phyloP scores from a whole-genome alignment of 1,284 basidiomycete species.

The Neolentinus lepideus region DNA sequence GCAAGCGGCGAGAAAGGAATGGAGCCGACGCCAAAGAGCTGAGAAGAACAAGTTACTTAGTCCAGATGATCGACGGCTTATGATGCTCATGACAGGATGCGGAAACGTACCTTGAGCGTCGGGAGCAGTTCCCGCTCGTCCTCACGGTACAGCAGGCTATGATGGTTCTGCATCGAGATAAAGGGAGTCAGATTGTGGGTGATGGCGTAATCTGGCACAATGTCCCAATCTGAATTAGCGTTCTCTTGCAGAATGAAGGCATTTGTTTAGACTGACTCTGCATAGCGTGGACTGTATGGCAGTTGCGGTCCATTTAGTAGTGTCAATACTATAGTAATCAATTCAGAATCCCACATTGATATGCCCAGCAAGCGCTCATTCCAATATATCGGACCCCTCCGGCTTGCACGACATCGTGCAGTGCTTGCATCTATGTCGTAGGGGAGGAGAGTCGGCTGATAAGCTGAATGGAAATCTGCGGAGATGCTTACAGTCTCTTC shows the following conservation, averaged over 20 bases:
- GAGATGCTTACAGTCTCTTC: constrained; percentile 19
- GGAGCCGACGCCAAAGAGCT: constrained; percentile 28
- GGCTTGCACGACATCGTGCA: constrained; percentile 28
- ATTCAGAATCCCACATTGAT: constrained; percentile 21
- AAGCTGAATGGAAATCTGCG: neutral
- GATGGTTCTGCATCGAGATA: constrained; percentile 48
- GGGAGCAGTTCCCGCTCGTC: constrained; percentile 47
- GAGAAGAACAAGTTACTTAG: constrained; percentile 18
- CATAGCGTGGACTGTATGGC: constrained; percentile 11
- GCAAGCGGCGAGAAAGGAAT: constrained; percentile 34
- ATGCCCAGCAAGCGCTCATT: constrained; percentile 32
- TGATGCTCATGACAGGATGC: constrained; percentile 9
- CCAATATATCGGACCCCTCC: constrained; percentile 29
- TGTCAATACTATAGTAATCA: neutral
- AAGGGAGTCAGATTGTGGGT: constrained; percentile 36
- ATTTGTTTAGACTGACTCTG: constrained; percentile 26
- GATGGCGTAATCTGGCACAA: constrained; percentile 22
- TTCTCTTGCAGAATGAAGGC: neutral
- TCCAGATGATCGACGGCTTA: no score
- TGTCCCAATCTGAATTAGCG: neutral
- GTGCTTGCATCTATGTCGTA: constrained; percentile 26
- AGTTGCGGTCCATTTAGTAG: neutral
- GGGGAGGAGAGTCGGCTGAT: neutral
- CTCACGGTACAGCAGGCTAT: constrained; percentile 35
- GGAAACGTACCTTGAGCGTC: constrained; percentile 19